phyloP scores from a whole-genome alignment of 78 protist genomes.

The Tieghemostelium lacteum region DNA sequence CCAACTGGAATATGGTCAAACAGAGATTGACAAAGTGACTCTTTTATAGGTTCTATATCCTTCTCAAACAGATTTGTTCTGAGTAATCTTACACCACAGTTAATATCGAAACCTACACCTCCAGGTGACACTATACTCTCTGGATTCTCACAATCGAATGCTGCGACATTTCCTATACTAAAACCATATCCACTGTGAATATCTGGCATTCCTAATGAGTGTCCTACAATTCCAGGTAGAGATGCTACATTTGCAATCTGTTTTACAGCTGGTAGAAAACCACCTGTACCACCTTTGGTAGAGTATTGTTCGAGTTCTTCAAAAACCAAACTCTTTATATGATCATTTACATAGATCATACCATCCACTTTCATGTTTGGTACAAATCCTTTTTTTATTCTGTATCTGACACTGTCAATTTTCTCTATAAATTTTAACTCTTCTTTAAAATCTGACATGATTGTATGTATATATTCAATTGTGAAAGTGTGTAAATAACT shows the following conservation, averaged over 20 bases:
- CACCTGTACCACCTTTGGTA: conserved; percentile 35
- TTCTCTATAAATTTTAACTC: conserved; percentile 82
- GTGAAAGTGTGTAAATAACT: too few species aligned
- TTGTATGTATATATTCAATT: not conserved
- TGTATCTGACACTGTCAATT: conserved; percentile 65
- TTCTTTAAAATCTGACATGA: conserved; percentile 4
- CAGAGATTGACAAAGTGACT: conserved; percentile 88
- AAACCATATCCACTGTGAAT: conserved; percentile 96
- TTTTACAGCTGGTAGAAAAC: conserved; percentile 89
- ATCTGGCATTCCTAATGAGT: conserved; percentile 94
- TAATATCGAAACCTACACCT: conserved; percentile 96
- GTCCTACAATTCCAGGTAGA: conserved; percentile 94
- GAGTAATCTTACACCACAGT: conserved; percentile 98
- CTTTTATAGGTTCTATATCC: conserved; percentile 89
- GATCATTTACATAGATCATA: conserved; percentile 88
- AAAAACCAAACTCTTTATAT: conserved; percentile 75
- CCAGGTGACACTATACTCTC: conserved; percentile 97
- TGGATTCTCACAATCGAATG: conserved; percentile 95
- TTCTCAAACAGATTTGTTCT: conserved; percentile 91
- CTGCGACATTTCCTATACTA: conserved; percentile 98
- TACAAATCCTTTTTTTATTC: conserved; percentile 89
- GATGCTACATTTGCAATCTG: conserved; percentile 95
- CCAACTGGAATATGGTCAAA: conserved; percentile 97
- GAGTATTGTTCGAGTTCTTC: conserved; percentile 89
- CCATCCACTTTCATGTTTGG: conserved; percentile 91